Percentiles rank a stretch among this genome's conserved stretches.
phyloP scores from a whole-genome alignment of 345 rosid species.

The Microthlaspi erraticum region DNA sequence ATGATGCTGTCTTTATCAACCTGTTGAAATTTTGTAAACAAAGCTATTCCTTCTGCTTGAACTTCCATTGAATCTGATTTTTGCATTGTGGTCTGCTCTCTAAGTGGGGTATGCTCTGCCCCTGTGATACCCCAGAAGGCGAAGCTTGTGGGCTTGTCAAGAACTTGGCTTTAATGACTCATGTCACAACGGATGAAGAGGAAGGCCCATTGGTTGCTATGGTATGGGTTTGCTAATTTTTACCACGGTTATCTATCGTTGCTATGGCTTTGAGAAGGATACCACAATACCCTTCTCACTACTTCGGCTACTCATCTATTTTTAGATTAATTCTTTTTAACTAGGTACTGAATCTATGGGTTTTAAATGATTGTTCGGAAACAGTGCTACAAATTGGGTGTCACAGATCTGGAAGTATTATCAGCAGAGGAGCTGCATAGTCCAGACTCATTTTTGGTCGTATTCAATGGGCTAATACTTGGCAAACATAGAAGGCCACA shows the following conservation, averaged over 20 bases:
- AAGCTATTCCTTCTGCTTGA: constrained; percentile 20
- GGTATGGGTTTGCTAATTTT: constrained; percentile 51
- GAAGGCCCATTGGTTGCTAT: constrained; percentile 80
- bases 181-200: constrained; percentile 93
- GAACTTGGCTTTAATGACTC: constrained; percentile 98
- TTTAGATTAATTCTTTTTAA: background rate
- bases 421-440: constrained; percentile 93
- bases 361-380: constrained; percentile 34
- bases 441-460: constrained; percentile 79
- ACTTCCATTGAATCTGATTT: constrained; percentile 5
- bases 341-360: background rate
- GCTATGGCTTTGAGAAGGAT: constrained; percentile 20
- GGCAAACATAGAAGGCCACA: constrained; percentile 95
- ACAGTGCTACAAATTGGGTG: constrained; percentile 88
- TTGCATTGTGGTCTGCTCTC: background rate
- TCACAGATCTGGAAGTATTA: constrained; percentile 75
- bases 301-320: constrained; percentile 17
- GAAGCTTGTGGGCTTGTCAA: constrained; percentile 97
- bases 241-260: background rate
- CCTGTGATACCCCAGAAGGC: constrained; percentile 98
- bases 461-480: constrained; percentile 84
- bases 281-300: background rate
- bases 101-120: constrained; percentile 99
- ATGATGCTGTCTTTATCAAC: constrained; percentile 31
- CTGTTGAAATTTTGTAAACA: background rate